These are phyloP conservation scores for Cenchrus americanus DNA, from an alignment of 176 grass and related monocot species.

Conservation along the genomic window DNA sequence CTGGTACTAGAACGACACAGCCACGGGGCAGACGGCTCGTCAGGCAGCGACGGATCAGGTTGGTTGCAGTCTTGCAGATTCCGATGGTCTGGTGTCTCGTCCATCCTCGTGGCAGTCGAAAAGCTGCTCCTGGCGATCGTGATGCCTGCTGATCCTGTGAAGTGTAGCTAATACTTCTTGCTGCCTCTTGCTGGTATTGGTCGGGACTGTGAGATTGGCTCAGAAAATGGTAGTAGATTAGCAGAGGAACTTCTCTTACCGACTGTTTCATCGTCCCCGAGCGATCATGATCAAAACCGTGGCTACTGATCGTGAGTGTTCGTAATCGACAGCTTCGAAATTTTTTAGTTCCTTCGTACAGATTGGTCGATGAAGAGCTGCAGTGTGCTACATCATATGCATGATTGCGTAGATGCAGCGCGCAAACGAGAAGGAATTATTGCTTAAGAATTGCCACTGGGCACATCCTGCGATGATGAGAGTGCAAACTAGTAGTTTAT, in stretches of 20 bases:
- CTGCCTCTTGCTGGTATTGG: neutral
- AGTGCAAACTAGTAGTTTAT: neutral
- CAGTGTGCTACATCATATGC: conserved; percentile 1
- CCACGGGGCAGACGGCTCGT: neutral
- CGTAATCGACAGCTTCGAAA: neutral
- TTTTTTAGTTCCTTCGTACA: conserved; percentile 10
- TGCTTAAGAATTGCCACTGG: neutral
- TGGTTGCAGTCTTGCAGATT: neutral
- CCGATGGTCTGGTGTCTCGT: neutral
- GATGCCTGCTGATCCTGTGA: neutral
- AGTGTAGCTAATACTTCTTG: neutral
- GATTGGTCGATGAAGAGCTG: neutral
- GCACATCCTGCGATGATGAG: neutral
- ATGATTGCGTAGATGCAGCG: conserved; percentile 23
- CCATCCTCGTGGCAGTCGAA: neutral
- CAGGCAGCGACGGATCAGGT: conserved; percentile 17
- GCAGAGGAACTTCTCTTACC: neutral
- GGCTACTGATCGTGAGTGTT: neutral
- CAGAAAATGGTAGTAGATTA: neutral
- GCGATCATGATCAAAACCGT: neutral
- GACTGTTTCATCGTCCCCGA: neutral
- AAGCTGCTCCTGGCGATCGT: neutral
- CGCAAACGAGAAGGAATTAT: conserved; percentile 18
- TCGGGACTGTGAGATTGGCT: neutral
- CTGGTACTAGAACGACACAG: neutral